phyloP scores from a whole-genome alignment of 2,329 filamentous ascomycete genomes.

The Cladosporium cucumerinum region DNA sequence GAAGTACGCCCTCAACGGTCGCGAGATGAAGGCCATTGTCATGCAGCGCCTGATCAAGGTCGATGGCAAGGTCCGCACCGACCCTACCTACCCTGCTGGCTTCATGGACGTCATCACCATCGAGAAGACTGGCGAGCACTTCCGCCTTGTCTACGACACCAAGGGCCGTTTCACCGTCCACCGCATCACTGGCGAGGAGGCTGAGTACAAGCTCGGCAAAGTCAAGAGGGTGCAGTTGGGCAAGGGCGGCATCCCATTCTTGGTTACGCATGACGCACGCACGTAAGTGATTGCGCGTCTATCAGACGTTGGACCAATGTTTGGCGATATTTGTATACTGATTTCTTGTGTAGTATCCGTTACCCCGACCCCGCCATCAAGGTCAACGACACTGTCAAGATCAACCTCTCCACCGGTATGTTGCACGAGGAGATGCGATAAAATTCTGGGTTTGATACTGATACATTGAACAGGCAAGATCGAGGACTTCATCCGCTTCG shows the following conservation, averaged over 20 bases:
- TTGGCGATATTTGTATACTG: conserved; percentile 58
- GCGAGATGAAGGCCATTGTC: conserved; percentile 95
- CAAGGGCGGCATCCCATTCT: conserved; percentile 99
- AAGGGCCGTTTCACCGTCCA: conserved; percentile 99
- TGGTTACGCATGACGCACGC: conserved; percentile 99
- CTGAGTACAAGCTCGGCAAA: conserved; percentile 99
- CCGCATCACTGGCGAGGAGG: conserved; percentile 98
- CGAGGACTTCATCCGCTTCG: conserved; percentile 96
- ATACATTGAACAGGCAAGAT: conserved; percentile 62
- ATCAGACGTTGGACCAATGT: conserved; percentile 99
- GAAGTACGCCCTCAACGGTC: conserved; percentile 99
- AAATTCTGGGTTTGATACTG: neutral
- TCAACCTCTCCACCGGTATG: conserved; percentile 82
- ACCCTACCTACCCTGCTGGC: conserved; percentile 92
- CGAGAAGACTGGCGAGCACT: conserved; percentile 99
- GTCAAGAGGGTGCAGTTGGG: conserved; percentile 99
- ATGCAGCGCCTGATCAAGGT: conserved; percentile 99
- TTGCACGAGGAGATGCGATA: neutral
- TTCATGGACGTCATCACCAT: conserved; percentile 99
- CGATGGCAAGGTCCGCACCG: conserved; percentile 98
- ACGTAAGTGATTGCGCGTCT: conserved; percentile 98
- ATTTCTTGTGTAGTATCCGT: conserved; percentile 70
- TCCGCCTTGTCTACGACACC: conserved; percentile 99
- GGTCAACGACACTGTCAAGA: conserved; percentile 99
- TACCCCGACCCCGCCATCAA: conserved; percentile 98